Evolutionary conservation across 306 rosid genomes (phyloP).

Genomic region (Heteromeles arbutifolia): DNA sequence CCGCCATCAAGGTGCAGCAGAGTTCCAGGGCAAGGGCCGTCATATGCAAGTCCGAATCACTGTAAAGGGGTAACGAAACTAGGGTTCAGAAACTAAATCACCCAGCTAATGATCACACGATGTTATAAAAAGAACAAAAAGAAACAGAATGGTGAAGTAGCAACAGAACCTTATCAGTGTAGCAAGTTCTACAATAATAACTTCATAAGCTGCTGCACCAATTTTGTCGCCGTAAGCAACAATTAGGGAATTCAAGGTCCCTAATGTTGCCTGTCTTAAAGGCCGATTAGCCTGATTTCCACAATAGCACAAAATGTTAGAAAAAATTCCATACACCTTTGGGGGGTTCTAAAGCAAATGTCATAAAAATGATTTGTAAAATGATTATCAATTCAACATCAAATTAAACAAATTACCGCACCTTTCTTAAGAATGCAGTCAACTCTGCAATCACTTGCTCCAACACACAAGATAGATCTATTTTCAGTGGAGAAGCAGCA

Average conservation of each 20-base stretch:
- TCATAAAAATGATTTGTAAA: background rate
- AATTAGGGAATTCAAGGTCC: conserved; percentile 86
- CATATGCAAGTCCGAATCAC: conserved; percentile 99
- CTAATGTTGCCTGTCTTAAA: conserved; percentile 91
- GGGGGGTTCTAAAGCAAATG: background rate
- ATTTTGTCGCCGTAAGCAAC: conserved; percentile 95
- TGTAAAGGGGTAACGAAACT: conserved; percentile 28
- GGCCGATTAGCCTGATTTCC: conserved; percentile 89
- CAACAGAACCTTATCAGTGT: conserved; percentile 72
- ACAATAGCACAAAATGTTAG: conserved; percentile 44
- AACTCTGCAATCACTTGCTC: conserved; percentile 86
- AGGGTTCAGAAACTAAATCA: conserved; percentile 15
- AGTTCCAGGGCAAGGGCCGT: conserved; percentile 97
- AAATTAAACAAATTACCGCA: conserved; percentile 24
- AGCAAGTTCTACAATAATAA: conserved; percentile 66
- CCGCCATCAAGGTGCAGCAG: conserved; percentile 97
- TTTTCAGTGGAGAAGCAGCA: conserved; percentile 78
- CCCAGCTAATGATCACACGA: background rate
- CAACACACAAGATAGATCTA: conserved; percentile 86
- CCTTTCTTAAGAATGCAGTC: conserved; percentile 95
- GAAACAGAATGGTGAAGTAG: background rate
- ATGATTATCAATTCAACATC: background rate
- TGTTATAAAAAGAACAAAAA: background rate
- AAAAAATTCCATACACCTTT: background rate
- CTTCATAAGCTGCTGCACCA: conserved; percentile 88